A percentile compares a stretch with the other conserved stretches of the same genome.
Conservation (phyloP, 805 yeast species). For the Lipomyces starkeyi region DNA sequence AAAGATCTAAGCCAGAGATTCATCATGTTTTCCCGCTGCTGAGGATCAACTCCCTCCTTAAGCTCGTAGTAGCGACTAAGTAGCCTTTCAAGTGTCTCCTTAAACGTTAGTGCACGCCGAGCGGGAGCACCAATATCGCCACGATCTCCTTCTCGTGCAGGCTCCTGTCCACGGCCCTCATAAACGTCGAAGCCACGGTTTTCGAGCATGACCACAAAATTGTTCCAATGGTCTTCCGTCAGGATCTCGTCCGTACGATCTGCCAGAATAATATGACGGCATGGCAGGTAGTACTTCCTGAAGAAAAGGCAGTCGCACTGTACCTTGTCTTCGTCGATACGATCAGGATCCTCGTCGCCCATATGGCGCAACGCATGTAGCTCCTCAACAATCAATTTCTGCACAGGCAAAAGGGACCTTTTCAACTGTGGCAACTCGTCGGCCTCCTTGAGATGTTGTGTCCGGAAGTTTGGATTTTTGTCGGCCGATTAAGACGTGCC, state of each 20-base stretch:
- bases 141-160: neutral
- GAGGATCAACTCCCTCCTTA: neutral
- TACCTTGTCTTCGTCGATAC: neutral
- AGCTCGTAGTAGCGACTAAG: neutral
- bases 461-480: neutral
- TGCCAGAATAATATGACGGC: neutral
- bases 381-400: neutral
- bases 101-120: neutral
- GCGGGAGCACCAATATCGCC: conserved; percentile 4
- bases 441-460: neutral
- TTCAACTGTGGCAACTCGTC: neutral
- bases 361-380: neutral
- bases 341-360: neutral
- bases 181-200: neutral
- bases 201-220: neutral
- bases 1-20: neutral
- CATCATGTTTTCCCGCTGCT: too few species aligned
- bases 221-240: neutral
- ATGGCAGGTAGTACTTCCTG: neutral
- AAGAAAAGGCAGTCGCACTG: neutral
- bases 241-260: neutral
- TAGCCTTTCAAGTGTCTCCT: neutral
- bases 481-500: too few species aligned
- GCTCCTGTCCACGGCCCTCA: neutral
- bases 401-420: neutral